Conservation (phyloP, 805 yeast species). For the Candida namnaoensis region DNA sequence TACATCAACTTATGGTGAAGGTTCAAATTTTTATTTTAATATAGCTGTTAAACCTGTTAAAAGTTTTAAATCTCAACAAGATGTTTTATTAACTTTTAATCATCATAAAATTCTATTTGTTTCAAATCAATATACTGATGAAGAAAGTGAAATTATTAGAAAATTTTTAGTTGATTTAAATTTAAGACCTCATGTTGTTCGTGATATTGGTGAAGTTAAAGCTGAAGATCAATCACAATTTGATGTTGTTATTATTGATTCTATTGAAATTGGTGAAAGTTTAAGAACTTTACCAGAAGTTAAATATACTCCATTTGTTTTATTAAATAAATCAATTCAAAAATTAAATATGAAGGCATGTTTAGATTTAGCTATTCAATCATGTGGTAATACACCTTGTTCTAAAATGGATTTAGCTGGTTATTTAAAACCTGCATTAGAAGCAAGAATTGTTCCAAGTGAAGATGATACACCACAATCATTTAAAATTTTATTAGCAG, state of each 20-base stretch:
- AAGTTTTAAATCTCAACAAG: slow-evolving; percentile 54
- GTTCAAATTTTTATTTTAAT: slow-evolving; percentile 79
- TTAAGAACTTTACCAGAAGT: slow-evolving; percentile 66
- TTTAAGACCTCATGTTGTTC: slow-evolving; percentile 52
- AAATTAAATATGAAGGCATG: slow-evolving; percentile 75
- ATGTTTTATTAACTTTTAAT: slow-evolving; percentile 63
- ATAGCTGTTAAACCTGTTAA: slow-evolving; percentile 71
- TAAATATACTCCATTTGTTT: slow-evolving; percentile 77
- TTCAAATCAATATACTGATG: slow-evolving; percentile 49
- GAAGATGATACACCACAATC: slow-evolving; percentile 72
- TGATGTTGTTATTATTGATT: slow-evolving; percentile 79
- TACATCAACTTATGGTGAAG: slow-evolving; percentile 68
- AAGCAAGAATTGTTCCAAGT: slow-evolving; percentile 71
- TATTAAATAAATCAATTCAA: slow-evolving; percentile 68
- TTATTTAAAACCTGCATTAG: slow-evolving; percentile 77
- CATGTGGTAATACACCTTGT: slow-evolving; percentile 86
- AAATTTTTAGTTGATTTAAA: slow-evolving; percentile 44
- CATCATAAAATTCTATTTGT: slow-evolving; percentile 64
- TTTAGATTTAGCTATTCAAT: slow-evolving; percentile 83
- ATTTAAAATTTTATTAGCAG: slow-evolving; percentile 72
- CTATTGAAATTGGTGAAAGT: slow-evolving; percentile 63
- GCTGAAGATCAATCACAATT: slow-evolving; percentile 44
- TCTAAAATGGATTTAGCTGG: slow-evolving; percentile 75
- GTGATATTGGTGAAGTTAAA: slow-evolving; percentile 47
- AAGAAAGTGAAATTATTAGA: slow-evolving; percentile 41